Base-by-base conservation (phyloP, 257 asterid species). In the Nicotiana undulata region DNA sequence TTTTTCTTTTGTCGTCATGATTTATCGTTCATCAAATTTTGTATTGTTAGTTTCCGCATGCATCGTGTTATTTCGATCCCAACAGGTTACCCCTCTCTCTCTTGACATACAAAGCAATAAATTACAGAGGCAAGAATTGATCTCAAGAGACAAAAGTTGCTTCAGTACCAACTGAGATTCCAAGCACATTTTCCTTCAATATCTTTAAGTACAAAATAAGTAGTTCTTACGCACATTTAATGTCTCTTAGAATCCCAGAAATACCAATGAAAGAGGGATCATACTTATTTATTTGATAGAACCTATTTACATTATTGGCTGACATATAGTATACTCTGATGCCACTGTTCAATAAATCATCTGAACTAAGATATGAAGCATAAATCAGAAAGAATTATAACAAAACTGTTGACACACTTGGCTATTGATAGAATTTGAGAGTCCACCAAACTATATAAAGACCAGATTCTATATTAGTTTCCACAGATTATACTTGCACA, bases 291-390 rank as follows among this genome's bases (percentile, higher is more conserved):
- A n/a, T 55, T 56, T 77, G 55, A 56, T 22, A 77, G 31, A 58
- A 59, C 72, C 81, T 44, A 59, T 77, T 77, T 59, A 77, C 81
- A 77, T 77, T 20, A 59, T 77, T 77, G 66, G 52, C 56, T 22
- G 44, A 44, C 66, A 34, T 20, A 56, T 2, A 56, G 9, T 24
- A 72, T 46, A 16, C 78, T 72, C 15, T 46, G 37, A 24, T 44
- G 60, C 60, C 78, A 24, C 24, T 24, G 78, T 46, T 22, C 9
- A 24, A 46, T 3, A 22, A 72, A 24, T 72, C 49, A 31, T 29
- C 75, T 0, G 12, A 70, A 46, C 77, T 44, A 72, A 72, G 78
- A 72, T 72, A 72, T 13, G 58, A 68, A 3, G 18, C 60, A 72
- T 8, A 22, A 46, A 72, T 46, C 37, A 44, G 75, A 81, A 83